Percentiles rank a stretch among this genome's conserved stretches.
phyloP scores from a whole-genome alignment of 2,329 filamentous ascomycete genomes.

The Dothideomycetes sp. region DNA sequence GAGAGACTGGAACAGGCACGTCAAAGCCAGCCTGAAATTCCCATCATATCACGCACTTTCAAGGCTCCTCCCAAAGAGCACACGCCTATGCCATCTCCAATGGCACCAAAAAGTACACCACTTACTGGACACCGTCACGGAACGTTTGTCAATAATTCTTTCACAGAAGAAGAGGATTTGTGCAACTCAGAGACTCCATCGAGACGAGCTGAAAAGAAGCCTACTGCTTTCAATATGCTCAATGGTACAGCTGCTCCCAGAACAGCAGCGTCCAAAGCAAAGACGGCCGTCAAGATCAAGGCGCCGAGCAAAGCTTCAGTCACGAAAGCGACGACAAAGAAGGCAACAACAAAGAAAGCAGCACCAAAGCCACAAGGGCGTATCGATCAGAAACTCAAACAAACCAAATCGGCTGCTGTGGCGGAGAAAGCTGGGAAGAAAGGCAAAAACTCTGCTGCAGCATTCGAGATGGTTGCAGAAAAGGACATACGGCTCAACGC shows the following conservation, averaged over 20 bases:
- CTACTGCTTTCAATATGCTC: conserved; percentile 12
- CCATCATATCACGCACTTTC: conserved; percentile 16
- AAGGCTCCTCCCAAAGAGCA: conserved; percentile 15
- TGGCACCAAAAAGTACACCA: conserved; percentile 17
- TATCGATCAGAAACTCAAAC: conserved; percentile 11
- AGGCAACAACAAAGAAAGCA: conserved; percentile 14
- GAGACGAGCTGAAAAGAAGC: conserved; percentile 19
- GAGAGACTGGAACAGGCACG: conserved; percentile 33
- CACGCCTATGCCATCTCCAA: conserved; percentile 26
- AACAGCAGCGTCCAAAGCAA: conserved; percentile 6
- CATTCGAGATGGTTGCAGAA: conserved; percentile 5
- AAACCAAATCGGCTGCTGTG: conserved; percentile 3
- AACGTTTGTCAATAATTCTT: conserved; percentile 21
- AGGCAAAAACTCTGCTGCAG: conserved; percentile 1
- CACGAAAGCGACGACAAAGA: conserved; percentile 15
- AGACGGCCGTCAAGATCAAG: conserved; percentile 8
- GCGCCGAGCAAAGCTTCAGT: conserved; percentile 9
- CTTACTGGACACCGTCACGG: conserved; percentile 17
- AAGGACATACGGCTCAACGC: conserved; percentile 9
- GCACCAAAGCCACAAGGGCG: conserved; percentile 6
- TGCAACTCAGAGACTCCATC: conserved; percentile 27
- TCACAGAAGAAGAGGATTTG: conserved; percentile 18
- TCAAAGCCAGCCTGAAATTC: conserved; percentile 31
- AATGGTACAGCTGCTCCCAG: conserved; percentile 13
- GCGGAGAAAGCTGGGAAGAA: conserved; percentile 9